A percentile compares a stretch with the other conserved stretches of the same genome.
Evolutionary conservation across 768 basidiomycete genomes (phyloP).

Genomic region (Imleria badia): DNA sequence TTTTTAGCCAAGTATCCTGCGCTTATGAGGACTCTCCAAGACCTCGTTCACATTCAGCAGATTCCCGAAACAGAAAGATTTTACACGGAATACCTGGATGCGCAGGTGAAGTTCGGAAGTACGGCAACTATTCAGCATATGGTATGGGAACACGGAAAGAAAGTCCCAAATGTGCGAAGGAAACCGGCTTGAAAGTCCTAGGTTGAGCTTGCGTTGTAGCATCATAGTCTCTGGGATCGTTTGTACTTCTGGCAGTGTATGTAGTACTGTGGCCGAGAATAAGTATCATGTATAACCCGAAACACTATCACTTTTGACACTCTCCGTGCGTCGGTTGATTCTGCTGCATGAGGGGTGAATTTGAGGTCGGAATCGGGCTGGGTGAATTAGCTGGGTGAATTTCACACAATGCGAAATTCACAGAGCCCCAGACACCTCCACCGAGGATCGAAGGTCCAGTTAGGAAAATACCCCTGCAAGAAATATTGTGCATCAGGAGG

Average conservation of each 20-base stretch:
- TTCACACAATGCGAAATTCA: no score
- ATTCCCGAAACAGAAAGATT: neutral
- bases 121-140: neutral
- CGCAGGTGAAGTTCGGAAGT: constrained; percentile 1
- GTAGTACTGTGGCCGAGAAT: no score
- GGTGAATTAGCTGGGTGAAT: no score
- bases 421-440: constrained; percentile 93
- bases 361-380: no score
- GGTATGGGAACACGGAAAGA: constrained; percentile 8
- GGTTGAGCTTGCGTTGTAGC: no score
- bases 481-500: neutral
- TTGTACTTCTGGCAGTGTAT: no score
- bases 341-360: no score
- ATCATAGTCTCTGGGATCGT: no score
- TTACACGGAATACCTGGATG: neutral
- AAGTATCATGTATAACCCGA: no score
- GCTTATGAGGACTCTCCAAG: neutral
- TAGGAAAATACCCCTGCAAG: constrained; percentile 89
- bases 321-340: no score
- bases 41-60: neutral
- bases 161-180: neutral
- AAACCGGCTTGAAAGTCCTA: no score
- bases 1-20: constrained; percentile 3
- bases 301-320: no score
- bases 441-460: constrained; percentile 97